Evolutionary conservation across 768 basidiomycete genomes (phyloP).

Genomic region (Suillus ampliporus): DNA sequence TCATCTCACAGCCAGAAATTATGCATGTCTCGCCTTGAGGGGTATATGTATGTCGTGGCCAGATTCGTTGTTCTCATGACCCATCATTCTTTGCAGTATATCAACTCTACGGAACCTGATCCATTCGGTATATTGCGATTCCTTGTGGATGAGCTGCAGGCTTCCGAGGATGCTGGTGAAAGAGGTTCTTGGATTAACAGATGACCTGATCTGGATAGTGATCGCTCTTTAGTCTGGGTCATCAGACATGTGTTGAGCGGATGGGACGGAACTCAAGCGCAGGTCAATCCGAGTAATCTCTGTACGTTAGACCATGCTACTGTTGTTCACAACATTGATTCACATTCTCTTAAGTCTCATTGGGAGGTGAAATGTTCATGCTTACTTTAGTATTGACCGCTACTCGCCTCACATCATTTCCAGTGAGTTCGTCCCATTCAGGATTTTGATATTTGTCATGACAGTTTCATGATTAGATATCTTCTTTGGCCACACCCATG

Average conservation of each 20-base stretch:
- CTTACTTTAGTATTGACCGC: conserved; percentile 44
- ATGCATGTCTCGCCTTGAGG: conserved; percentile 16
- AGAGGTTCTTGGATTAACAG: conserved; percentile 37
- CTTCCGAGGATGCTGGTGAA: conserved; percentile 53
- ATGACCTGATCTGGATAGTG: background rate
- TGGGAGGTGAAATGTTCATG: background rate
- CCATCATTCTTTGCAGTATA: conserved; percentile 30
- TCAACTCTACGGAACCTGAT: conserved; percentile 52
- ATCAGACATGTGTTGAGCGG: conserved; percentile 55
- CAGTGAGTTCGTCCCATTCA: conserved; percentile 33
- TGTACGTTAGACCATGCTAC: conserved; percentile 38
- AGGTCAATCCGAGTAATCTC: conserved; percentile 49
- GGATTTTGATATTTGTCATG: background rate
- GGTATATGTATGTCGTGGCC: conserved; percentile 38
- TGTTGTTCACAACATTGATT: conserved; percentile 9
- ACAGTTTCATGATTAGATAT: conserved; percentile 46
- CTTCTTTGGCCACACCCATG: conserved; percentile 77
- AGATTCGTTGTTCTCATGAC: background rate
- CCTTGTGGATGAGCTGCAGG: conserved; percentile 57
- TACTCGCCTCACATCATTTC: conserved; percentile 54
- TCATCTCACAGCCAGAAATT: conserved; percentile 42
- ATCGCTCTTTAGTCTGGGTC: conserved; percentile 47
- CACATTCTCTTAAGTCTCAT: background rate
- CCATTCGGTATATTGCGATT: conserved; percentile 56
- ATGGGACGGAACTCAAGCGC: conserved; percentile 48